These are phyloP conservation scores for Ambrosia hybrid DNA, from an alignment of 140 eudicot genomes.

Conservation along the genomic window DNA sequence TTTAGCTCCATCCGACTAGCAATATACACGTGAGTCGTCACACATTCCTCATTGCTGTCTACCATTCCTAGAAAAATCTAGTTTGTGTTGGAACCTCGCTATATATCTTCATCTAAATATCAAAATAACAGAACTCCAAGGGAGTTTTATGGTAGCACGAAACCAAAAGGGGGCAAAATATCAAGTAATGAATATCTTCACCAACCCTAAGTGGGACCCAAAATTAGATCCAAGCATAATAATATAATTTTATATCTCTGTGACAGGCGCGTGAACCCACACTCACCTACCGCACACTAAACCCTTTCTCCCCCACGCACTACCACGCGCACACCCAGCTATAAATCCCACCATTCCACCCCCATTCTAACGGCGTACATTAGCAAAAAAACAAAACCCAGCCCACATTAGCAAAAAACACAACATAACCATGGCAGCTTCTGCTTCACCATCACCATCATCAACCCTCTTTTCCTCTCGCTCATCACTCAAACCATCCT, in stretches of 20 bases:
- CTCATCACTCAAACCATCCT: conserved; percentile 23
- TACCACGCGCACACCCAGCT: conserved; percentile 1
- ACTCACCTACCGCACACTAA: conserved; percentile 36
- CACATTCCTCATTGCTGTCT: no score
- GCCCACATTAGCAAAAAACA: no score
- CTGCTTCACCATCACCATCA: conserved; percentile 33
- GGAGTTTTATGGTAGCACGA: neutral
- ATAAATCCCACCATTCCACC: conserved; percentile 27
- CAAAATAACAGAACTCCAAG: neutral
- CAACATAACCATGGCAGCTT: conserved; percentile 51
- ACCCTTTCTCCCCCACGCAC: conserved; percentile 11
- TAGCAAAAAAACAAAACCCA: neutral
- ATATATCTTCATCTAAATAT: neutral
- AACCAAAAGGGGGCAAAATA: neutral
- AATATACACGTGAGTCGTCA: no score
- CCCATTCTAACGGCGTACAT: conserved; percentile 27
- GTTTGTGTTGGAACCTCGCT: no score
- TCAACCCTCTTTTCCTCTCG: conserved; percentile 35
- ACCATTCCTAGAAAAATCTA: no score
- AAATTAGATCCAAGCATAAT: conserved; percentile 30
- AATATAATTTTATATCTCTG: neutral
- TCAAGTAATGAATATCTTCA: conserved; percentile 11
- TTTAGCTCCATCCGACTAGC: no score
- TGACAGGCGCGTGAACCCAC: conserved; percentile 31
- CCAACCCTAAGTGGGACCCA: conserved; percentile 36